These are phyloP conservation scores for Fusarium sacchari DNA, from an alignment of 2,329 filamentous ascomycete species.

Conservation along the genomic window DNA sequence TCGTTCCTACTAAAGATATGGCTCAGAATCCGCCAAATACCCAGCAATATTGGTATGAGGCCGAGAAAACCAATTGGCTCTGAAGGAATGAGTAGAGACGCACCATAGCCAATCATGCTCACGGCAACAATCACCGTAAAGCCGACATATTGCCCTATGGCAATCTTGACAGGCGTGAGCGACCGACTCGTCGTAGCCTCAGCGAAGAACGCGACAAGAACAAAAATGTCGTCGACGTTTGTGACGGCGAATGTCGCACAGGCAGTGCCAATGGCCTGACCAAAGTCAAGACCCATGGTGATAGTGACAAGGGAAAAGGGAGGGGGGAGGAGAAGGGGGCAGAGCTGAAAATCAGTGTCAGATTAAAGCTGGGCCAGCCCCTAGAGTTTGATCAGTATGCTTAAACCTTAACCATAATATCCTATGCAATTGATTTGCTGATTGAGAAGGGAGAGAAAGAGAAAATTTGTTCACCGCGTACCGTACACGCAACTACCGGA, in stretches of 20 bases:
- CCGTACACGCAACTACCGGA: constrained; percentile 10
- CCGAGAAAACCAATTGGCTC: constrained; percentile 8
- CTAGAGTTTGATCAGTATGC: neutral
- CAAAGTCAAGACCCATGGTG: constrained; percentile 1
- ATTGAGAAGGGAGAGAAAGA: too few relatives aligned
- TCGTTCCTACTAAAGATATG: neutral
- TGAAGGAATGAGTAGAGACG: neutral
- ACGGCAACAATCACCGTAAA: neutral
- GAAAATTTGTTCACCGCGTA: constrained; percentile 5
- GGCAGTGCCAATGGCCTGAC: neutral
- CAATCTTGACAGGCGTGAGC: neutral
- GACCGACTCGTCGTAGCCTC: neutral
- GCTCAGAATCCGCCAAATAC: neutral
- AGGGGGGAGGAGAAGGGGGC: neutral
- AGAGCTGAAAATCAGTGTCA: neutral
- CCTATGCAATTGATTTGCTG: neutral
- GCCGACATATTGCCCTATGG: neutral
- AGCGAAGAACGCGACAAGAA: neutral
- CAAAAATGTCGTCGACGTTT: constrained; percentile 5
- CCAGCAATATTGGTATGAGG: neutral
- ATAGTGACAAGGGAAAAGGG: neutral
- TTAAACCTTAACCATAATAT: neutral
- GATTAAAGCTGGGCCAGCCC: neutral
- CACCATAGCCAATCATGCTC: constrained; percentile 2
- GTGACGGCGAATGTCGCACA: constrained; percentile 3